Conservation (phyloP, 169 alveolate genomes). For the Eimeria acervulina region DNA sequence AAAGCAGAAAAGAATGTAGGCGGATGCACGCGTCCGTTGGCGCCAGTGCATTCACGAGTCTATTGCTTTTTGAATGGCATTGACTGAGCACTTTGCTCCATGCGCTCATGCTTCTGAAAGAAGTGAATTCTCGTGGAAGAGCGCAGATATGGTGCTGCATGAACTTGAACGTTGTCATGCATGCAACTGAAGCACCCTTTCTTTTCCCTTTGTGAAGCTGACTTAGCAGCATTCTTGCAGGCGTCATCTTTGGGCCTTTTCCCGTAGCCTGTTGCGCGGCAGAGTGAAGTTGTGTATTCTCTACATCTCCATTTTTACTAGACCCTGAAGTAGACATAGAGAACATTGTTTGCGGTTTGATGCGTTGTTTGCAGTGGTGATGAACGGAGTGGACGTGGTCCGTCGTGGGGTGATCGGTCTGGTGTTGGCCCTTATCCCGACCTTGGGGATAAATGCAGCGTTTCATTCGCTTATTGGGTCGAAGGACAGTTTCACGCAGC, state of each 20-base stretch:
- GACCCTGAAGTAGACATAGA: background rate
- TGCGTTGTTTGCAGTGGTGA: slow-evolving; percentile 27
- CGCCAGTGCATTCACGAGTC: background rate
- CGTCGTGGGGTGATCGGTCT: slow-evolving; percentile 63
- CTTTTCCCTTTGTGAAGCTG: background rate
- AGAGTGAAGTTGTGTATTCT: background rate
- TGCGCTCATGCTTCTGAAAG: background rate
- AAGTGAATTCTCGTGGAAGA: background rate
- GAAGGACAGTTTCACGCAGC: background rate
- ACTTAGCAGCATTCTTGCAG: background rate
- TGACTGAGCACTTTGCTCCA: background rate
- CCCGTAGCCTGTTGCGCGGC: background rate
- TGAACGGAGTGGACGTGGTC: slow-evolving; percentile 50
- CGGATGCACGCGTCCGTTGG: background rate
- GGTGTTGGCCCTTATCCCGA: slow-evolving; percentile 30
- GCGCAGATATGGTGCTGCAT: background rate
- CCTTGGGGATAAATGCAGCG: slow-evolving; percentile 6
- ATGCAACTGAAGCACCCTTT: background rate
- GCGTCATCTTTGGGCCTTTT: background rate
- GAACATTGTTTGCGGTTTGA: background rate
- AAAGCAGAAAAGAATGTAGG: background rate
- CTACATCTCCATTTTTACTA: background rate
- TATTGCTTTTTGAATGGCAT: background rate
- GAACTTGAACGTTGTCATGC: too few relatives aligned
- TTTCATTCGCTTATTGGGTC: slow-evolving; percentile 31